Evolutionary conservation across 192 early-diverging fungal species (phyloP), one percentile per base, ranked within the genome.

Genomic region (Backusella psychrophila): DNA sequence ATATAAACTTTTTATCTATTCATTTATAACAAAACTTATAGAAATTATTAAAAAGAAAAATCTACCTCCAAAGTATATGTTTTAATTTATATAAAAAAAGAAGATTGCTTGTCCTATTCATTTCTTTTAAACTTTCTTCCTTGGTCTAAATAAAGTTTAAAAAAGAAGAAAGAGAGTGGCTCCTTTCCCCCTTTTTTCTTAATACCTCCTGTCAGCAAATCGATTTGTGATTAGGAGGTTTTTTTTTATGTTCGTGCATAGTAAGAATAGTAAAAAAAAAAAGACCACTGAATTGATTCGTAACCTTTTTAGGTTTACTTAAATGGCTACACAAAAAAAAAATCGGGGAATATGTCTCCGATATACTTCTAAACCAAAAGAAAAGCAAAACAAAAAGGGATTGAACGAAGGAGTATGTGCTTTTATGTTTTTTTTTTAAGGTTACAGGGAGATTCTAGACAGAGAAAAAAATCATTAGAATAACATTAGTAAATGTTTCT

Each of bases 71-170:
- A 23, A 56, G 9, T 6, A 56, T 23, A 56, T 23, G 53, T 21
- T 56, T 56, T 56, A 56, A 56, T 56, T 21, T 21, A 23, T 56
- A 56, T 56, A 56, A 21, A 21, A 56, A 56, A 21, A 56, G n/a
- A 21, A 56, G 7, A n/a, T 21, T 39, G 9, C 7, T 23, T n/a
- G 21, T 21, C 19, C 8, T n/a, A 8, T 26, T 56, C 42, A 44
- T 44, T 44, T 44, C 42, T 56, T 56, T 56, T 56, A 56, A 56
- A 56, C 53, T 56, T 56, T 56, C n/a, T 56, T 56, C 53, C 53
- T 21, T 56, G 7, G 53, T 26, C 3, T 2, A 56, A 21, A 56
- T 23, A 21, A 21, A 21, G 19, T 21, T 56, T 21, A 9, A 56
- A 56, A 56, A 53, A 53, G 17, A 53, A 23, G n/a, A 53, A 9